A percentile compares a stretch with the other conserved stretches of the same genome.
Evolutionary conservation across 805 yeast genomes (phyloP).

Genomic region (Candida hispaniensis): DNA sequence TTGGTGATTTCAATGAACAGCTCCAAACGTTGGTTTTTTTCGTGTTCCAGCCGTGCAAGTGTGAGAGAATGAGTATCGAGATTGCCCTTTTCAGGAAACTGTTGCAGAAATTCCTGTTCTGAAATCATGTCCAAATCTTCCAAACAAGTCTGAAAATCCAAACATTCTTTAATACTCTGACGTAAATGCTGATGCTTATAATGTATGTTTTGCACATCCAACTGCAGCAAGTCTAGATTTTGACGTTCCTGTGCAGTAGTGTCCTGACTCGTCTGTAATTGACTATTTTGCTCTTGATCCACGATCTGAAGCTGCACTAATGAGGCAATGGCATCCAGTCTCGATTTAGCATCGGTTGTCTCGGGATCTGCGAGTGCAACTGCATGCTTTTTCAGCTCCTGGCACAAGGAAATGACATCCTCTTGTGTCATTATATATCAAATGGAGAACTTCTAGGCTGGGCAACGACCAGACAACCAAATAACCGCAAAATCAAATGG

Average conservation of each 20-base stretch:
- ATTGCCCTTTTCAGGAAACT: conserved; percentile 17
- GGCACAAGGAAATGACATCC: no score
- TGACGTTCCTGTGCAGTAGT: conserved; percentile 18
- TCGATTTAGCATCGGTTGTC: conserved; percentile 1
- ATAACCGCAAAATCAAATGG: no score
- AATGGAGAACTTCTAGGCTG: no score
- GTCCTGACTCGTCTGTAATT: conserved; percentile 19
- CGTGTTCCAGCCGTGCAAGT: conserved; percentile 23
- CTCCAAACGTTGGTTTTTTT: conserved; percentile 21
- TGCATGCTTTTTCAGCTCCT: no score
- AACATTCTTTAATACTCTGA: conserved; percentile 20
- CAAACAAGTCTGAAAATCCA: conserved; percentile 5
- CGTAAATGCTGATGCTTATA: conserved; percentile 24
- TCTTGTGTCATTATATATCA: no score
- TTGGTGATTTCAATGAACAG: conserved; percentile 20
- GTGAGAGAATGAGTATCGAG: conserved; percentile 17
- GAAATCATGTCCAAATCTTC: conserved; percentile 9
- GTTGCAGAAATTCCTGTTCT: conserved; percentile 14
- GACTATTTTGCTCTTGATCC: conserved; percentile 20
- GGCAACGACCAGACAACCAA: no score
- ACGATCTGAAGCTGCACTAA: conserved; percentile 18
- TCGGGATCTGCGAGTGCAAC: conserved; percentile 1
- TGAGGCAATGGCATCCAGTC: conserved; percentile 13
- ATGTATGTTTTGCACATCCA: conserved; percentile 23
- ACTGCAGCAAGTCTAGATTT: conserved; percentile 19